Base-by-base conservation (phyloP, 2,329 filamentous ascomycete genomes). In the Drechslerella stenobrocha region DNA sequence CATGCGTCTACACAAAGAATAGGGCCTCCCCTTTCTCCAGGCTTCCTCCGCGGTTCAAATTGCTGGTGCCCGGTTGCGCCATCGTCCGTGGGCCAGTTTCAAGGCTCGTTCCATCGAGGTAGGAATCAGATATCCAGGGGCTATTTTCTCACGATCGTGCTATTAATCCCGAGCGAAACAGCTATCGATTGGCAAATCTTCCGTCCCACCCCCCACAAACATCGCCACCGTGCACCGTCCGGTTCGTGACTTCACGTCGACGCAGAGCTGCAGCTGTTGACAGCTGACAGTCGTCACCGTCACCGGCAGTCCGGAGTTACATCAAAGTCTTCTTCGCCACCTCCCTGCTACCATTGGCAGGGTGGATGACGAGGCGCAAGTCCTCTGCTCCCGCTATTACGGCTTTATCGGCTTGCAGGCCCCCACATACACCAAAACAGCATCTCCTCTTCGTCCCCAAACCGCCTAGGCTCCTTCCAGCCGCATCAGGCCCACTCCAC, bases 331-430 rank as follows among this genome's bases (percentile, higher is more conserved):
- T 46, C 46, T 35, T 47, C 52, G 32, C 37, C 22, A 18, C 8
- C 22, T 37, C 37, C 8, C 22, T 37, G 22, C 26, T 66, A 48
- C 61, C 47, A 53, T 58, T 53, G 47, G 47, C 45, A 42, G 37
- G n/a, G 55, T 56, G 35, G 63, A 60, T 26, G 61, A 11, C 5
- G 48, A 59, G 63, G 63, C 63, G 63, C 63, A 60, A 60, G 51
- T 28, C 7, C 37, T 20, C 15, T 18, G 13, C 13, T 42, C 18
- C 13, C 8, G 22, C 37, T n/a, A n/a, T n/a, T n/a, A n/a, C 13
- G 13, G 18, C 13, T 42, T 42, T 20, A 42, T 42, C 52, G 57
- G 48, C 53, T 58, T 66, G 63, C 63, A 51, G 48, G 61, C 63
- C 55, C 55, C 55, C 55, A 67, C 63, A 48, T 52, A 40, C 18